Evolutionary conservation across 140 eudicot species (phyloP).

Genomic region (Stevia rebaudiana): DNA sequence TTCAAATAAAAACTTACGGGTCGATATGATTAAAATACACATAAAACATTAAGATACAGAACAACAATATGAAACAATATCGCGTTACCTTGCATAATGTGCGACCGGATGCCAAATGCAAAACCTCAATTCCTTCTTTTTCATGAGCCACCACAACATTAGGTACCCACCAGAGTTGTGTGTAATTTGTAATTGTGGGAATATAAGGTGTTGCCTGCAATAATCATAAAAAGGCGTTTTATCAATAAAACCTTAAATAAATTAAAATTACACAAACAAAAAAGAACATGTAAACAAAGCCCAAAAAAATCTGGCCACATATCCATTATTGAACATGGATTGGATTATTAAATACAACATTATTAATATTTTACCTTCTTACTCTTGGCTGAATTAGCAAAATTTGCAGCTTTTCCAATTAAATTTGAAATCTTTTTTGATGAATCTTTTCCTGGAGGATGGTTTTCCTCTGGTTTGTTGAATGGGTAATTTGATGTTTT

Average conservation of each 20-base stretch:
- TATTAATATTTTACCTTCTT: conserved; percentile 50
- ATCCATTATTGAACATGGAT: not conserved
- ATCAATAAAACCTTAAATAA: too few species aligned
- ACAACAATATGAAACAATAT: not conserved
- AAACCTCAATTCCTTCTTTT: conserved; percentile 96
- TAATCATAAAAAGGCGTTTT: conserved; percentile 13
- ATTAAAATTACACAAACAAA: too few species aligned
- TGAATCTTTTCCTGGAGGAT: conserved; percentile 87
- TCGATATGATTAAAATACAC: not conserved
- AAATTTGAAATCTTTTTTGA: conserved; percentile 67
- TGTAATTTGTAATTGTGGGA: conserved; percentile 93
- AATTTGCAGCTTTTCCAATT: conserved; percentile 82
- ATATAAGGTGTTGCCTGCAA: conserved; percentile 62
- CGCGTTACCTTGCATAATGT: conserved; percentile 78
- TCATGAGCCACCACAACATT: conserved; percentile 93
- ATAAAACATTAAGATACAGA: not conserved
- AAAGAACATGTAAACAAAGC: too few species aligned
- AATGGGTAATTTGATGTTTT: conserved; percentile 57
- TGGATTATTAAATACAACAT: conserved; percentile 8
- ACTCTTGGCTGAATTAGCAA: conserved; percentile 78
- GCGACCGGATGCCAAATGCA: conserved; percentile 97
- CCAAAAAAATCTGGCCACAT: conserved; percentile 19
- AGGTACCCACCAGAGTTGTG: conserved; percentile 98
- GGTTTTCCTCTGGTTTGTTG: conserved; percentile 97
- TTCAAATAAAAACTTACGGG: not conserved